Percentiles rank a stretch among this genome's conserved stretches.
These are phyloP conservation scores for Lachnum nothofagi DNA, from an alignment of 2,329 filamentous ascomycete species.

Conservation along the genomic window DNA sequence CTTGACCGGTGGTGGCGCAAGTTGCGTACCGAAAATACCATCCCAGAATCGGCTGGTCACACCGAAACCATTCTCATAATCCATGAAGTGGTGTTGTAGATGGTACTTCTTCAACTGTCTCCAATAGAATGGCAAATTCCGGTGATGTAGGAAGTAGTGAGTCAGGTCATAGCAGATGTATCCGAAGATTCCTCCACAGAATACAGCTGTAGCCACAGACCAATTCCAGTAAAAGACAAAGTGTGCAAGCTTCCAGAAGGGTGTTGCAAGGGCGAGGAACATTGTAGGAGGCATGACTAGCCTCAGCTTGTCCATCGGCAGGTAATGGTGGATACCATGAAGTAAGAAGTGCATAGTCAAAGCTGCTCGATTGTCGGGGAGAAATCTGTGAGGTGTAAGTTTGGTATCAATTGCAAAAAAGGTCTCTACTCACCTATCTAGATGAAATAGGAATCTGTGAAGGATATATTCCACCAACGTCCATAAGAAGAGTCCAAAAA, in stretches of 20 bases:
- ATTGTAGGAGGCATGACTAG: slow-evolving; percentile 94
- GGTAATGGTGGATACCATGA: slow-evolving; percentile 94
- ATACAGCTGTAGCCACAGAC: slow-evolving; percentile 73
- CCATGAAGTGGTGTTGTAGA: slow-evolving; percentile 92
- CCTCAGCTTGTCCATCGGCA: slow-evolving; percentile 97
- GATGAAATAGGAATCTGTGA: slow-evolving; percentile 88
- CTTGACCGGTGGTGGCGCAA: slow-evolving; percentile 39
- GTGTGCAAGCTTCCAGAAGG: slow-evolving; percentile 91
- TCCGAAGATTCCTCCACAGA: slow-evolving; percentile 86
- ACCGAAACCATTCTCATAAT: slow-evolving; percentile 95
- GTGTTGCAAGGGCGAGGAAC: slow-evolving; percentile 74
- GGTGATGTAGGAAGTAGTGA: slow-evolving; percentile 97
- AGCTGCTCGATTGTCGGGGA: slow-evolving; percentile 85
- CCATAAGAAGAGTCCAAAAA: slow-evolving; percentile 73
- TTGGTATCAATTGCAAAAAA: neutral
- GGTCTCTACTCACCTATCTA: slow-evolving; percentile 67
- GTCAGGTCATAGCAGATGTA: slow-evolving; percentile 97
- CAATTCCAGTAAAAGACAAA: slow-evolving; percentile 77
- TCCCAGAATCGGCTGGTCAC: slow-evolving; percentile 98
- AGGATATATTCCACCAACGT: slow-evolving; percentile 82
- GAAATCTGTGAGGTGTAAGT: no score
- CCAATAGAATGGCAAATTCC: slow-evolving; percentile 85
- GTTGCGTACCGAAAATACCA: slow-evolving; percentile 80
- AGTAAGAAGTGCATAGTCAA: slow-evolving; percentile 88
- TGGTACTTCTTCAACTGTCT: slow-evolving; percentile 95